phyloP scores from a whole-genome alignment of 495 filamentous ascomycete species.

The Cetradonia linearis region DNA sequence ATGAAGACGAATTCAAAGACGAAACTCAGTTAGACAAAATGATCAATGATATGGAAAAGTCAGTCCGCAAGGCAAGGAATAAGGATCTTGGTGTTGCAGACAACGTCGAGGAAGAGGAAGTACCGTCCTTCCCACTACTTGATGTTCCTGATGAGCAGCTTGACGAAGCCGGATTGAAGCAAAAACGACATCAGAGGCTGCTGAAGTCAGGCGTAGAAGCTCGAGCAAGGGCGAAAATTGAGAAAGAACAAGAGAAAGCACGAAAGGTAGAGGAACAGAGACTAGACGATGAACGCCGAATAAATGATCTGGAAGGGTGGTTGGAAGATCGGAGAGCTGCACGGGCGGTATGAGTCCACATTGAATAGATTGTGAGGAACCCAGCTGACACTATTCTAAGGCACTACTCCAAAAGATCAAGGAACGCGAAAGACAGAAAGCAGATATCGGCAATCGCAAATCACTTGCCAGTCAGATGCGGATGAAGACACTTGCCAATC shows the following conservation, averaged over 20 bases:
- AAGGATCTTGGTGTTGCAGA: constrained; percentile 83
- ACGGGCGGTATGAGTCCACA: constrained; percentile 43
- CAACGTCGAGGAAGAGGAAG: constrained; percentile 62
- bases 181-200: constrained; percentile 82
- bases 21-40: constrained; percentile 69
- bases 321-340: constrained; percentile 66
- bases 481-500: constrained; percentile 96
- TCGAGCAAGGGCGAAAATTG: constrained; percentile 78
- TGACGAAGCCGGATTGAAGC: constrained; percentile 78
- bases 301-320: constrained; percentile 81
- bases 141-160: constrained; percentile 86
- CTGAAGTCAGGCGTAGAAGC: constrained; percentile 93
- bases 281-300: constrained; percentile 69
- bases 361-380: not conserved
- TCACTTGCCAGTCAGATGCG: constrained; percentile 89
- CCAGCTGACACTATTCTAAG: constrained; percentile 24
- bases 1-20: constrained; percentile 84
- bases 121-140: constrained; percentile 74
- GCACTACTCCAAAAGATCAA: constrained; percentile 72
- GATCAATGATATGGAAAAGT: constrained; percentile 79
- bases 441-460: constrained; percentile 89
- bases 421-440: constrained; percentile 82
- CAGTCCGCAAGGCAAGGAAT: constrained; percentile 76
- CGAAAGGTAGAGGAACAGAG: constrained; percentile 72
- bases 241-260: constrained; percentile 86